Percentiles rank a stretch among this genome's conserved stretches.
Conservation (phyloP, 441 rosid species). For the Eugenia klotzschiana region DNA sequence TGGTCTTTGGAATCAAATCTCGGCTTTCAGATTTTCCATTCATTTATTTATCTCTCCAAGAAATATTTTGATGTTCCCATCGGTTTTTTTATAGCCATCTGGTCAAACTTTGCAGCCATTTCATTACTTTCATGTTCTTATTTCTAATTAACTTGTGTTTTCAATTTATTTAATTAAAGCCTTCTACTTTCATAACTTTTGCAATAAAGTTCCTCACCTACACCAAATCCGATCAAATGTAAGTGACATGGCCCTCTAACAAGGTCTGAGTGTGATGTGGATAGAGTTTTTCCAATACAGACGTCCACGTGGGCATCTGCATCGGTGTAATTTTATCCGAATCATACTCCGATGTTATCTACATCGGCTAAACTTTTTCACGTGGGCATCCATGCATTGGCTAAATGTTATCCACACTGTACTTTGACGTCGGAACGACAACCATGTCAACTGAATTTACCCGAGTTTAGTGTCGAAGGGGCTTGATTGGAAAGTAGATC, state of each 20-base stretch:
- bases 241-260: not conserved
- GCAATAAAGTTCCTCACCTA: accelerated
- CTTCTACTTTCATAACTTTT: not conserved
- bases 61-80: not conserved
- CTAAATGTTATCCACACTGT: not conserved
- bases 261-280: not conserved
- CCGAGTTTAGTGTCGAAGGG: not conserved
- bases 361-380: not conserved
- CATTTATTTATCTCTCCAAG: not conserved
- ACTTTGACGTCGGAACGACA: not conserved
- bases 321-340: not conserved
- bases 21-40: not conserved
- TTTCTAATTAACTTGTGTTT: not conserved
- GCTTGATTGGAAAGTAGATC: not conserved
- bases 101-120: not conserved
- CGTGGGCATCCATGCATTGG: not conserved
- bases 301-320: accelerated
- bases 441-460: too few species aligned
- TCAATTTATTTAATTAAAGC: not conserved
- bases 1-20: not conserved
- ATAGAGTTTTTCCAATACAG: not conserved
- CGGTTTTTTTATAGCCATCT: not conserved
- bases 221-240: not conserved
- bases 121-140: not conserved
- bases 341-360: not conserved